These are phyloP conservation scores for Magnusiomyces suaveolens DNA, from an alignment of 1,139 yeast species.

Conservation along the genomic window DNA sequence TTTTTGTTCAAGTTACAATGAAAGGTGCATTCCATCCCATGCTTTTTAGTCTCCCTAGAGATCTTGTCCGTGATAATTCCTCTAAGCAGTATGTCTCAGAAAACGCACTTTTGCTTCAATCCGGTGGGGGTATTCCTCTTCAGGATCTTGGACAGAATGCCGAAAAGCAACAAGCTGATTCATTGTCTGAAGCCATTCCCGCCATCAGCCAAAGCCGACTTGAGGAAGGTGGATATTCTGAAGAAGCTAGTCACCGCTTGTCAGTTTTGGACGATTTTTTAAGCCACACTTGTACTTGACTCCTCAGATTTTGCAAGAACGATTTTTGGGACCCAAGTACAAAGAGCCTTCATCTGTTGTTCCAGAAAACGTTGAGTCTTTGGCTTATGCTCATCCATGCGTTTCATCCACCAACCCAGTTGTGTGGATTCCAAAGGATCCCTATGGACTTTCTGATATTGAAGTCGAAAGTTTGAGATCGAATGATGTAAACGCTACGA, in stretches of 20 bases:
- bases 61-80: conserved; percentile 19
- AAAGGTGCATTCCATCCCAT: conserved; percentile 56
- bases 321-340: conserved; percentile 37
- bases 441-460: conserved; percentile 61
- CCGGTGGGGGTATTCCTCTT: conserved; percentile 5
- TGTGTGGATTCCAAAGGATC: conserved; percentile 84
- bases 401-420: conserved; percentile 55
- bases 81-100: conserved; percentile 3
- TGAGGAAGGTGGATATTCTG: conserved; percentile 3
- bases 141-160: background rate
- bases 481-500: conserved; percentile 44
- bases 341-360: conserved; percentile 27
- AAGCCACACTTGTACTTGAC: conserved; percentile 53
- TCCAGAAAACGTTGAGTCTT: conserved; percentile 34
- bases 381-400: conserved; percentile 71
- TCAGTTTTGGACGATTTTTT: conserved; percentile 24
- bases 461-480: conserved; percentile 41
- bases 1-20: conserved; percentile 53
- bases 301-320: conserved; percentile 25
- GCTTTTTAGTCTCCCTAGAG: conserved; percentile 57
- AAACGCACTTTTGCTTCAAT: background rate
- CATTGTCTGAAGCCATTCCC: conserved; percentile 4
- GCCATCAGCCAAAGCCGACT: conserved; percentile 6
- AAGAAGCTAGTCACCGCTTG: background rate
- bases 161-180: conserved; percentile 2